Evolutionary conservation across 2,329 filamentous ascomycete genomes (phyloP).

Genomic region (Helotiales sp.): DNA sequence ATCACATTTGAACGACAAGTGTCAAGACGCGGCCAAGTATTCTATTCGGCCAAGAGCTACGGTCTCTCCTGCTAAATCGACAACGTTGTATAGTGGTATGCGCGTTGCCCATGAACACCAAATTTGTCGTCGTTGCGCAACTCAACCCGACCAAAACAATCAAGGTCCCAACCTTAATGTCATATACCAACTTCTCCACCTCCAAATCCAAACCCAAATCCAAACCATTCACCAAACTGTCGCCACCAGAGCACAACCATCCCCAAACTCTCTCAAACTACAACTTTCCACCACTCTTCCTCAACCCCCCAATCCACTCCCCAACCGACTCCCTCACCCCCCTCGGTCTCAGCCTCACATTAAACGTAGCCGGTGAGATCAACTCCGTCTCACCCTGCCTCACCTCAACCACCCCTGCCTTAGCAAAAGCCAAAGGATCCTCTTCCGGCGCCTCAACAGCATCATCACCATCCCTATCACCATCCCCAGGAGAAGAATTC

Average conservation of each 20-base stretch:
- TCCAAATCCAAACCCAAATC: not conserved
- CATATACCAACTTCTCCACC: not conserved
- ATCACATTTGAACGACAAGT: not conserved
- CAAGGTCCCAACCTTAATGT: not conserved
- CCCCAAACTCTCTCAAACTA: not conserved
- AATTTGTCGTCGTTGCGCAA: too few species aligned
- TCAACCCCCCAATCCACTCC: not conserved
- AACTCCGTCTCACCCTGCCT: not conserved
- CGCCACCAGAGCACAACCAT: not conserved
- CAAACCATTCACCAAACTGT: not conserved
- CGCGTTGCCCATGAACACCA: not conserved
- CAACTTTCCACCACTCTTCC: not conserved
- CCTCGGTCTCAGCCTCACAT: not conserved
- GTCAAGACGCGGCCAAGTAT: not conserved
- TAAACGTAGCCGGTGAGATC: not conserved
- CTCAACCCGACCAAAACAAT: not conserved
- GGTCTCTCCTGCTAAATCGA: not conserved
- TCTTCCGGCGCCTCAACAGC: not conserved
- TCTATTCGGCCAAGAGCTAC: not conserved
- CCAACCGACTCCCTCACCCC: not conserved
- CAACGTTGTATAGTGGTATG: not conserved
- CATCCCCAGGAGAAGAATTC: not conserved
- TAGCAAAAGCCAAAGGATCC: not conserved
- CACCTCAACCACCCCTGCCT: not conserved
- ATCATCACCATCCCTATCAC: not conserved